Evolutionary conservation across 108 stramenopile species (phyloP).

Genomic region (Skeletonema tropicum): DNA sequence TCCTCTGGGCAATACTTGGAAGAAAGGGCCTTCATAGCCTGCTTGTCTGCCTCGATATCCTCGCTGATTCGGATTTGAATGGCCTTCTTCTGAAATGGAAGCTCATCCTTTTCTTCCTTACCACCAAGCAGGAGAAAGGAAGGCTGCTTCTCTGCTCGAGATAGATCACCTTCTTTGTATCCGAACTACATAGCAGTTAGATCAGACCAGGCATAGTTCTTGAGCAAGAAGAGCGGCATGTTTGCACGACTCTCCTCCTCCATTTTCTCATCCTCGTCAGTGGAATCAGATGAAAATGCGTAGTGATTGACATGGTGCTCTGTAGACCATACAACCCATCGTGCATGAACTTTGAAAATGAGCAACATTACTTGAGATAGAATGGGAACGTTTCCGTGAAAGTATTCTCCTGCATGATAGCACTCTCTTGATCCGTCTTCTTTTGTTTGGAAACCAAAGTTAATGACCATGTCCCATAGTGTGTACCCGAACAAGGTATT

Average conservation of each 20-base stretch:
- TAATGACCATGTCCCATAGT: conserved; percentile 53
- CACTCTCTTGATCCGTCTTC: conserved; percentile 28
- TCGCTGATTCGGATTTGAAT: conserved; percentile 30
- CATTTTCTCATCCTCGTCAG: conserved; percentile 44
- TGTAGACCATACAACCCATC: conserved; percentile 39
- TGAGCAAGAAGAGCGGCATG: conserved; percentile 48
- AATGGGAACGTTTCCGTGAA: conserved; percentile 37
- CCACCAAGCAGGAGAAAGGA: neutral
- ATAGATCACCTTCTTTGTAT: conserved; percentile 15
- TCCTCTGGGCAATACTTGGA: conserved; percentile 1
- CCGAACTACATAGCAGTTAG: conserved; percentile 28
- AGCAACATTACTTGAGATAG: conserved; percentile 20
- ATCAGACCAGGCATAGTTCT: conserved; percentile 27
- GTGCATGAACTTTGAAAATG: conserved; percentile 44
- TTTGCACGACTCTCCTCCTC: conserved; percentile 38
- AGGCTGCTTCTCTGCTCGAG: neutral
- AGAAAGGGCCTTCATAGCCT: conserved; percentile 9
- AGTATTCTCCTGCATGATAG: conserved; percentile 53
- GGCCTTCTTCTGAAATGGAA: conserved; percentile 33
- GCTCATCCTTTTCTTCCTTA: neutral
- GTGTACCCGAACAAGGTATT: conserved; percentile 36
- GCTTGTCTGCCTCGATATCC: conserved; percentile 35
- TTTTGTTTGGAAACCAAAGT: conserved; percentile 47
- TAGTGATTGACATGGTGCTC: conserved; percentile 56
- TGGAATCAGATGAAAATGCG: conserved; percentile 33